Percentiles rank a stretch among this genome's conserved stretches.
These are phyloP conservation scores for Pseudopithomyces chartarum DNA, from an alignment of 2,329 filamentous ascomycete species.

Conservation along the genomic window DNA sequence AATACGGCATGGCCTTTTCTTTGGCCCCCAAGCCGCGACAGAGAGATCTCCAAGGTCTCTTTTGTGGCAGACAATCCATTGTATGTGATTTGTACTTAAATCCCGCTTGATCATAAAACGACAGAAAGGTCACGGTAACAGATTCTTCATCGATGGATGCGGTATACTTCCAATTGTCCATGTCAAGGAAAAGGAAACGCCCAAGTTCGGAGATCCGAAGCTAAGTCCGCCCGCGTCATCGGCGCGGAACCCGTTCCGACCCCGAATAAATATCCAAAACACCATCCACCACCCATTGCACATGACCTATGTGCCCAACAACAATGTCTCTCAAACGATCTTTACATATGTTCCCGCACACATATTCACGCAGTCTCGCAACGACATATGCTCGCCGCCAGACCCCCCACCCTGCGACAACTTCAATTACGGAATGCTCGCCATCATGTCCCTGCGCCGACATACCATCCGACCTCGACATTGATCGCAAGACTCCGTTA, in stretches of 20 bases:
- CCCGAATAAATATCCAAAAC: background rate
- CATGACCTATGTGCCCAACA: background rate
- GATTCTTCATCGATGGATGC: background rate
- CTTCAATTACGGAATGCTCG: conserved; percentile 61
- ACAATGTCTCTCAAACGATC: conserved; percentile 3
- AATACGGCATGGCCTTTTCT: too few relatives aligned
- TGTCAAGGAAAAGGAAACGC: background rate
- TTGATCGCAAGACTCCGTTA: conserved; percentile 72
- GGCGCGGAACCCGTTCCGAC: conserved; percentile 9
- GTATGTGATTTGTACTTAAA: too few relatives aligned
- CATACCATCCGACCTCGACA: conserved; percentile 69
- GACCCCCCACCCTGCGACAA: conserved; percentile 30
- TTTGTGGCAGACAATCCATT: too few relatives aligned
- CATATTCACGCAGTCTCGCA: conserved; percentile 10
- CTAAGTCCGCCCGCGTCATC: conserved; percentile 4
- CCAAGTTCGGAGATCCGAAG: conserved; percentile 1
- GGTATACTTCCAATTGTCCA: too few relatives aligned
- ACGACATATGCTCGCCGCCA: conserved; percentile 11
- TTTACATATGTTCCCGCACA: background rate
- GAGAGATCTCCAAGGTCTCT: too few relatives aligned
- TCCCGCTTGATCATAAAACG: too few relatives aligned
- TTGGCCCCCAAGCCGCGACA: too few relatives aligned
- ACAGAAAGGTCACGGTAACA: background rate
- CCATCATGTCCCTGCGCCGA: conserved; percentile 75
- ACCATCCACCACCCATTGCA: background rate